phyloP scores from a whole-genome alignment of 345 rosid species.

The Excoecaria cochinchinensis region DNA sequence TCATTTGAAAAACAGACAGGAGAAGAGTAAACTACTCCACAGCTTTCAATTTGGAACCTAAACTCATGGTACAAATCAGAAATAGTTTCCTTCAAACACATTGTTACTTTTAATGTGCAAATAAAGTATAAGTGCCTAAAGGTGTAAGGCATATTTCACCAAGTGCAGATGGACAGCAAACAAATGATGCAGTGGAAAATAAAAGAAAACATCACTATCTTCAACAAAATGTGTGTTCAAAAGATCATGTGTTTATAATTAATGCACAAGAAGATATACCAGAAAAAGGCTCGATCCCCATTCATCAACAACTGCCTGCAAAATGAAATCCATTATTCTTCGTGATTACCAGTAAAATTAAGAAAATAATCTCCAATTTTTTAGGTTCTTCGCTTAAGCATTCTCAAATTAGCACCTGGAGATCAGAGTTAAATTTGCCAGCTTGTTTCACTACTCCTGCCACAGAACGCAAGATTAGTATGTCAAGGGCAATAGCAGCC shows the following conservation, averaged over 20 bases:
- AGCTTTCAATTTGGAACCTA: neutral
- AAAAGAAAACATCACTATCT: neutral
- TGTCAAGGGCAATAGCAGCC: constrained; percentile 90
- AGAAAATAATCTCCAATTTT: neutral
- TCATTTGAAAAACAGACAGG: neutral
- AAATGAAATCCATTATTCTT: constrained; percentile 26
- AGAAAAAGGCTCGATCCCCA: constrained; percentile 96
- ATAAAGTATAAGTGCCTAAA: neutral
- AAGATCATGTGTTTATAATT: neutral
- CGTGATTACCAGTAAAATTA: constrained; percentile 12
- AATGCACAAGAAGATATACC: constrained; percentile 44
- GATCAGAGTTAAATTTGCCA: constrained; percentile 80
- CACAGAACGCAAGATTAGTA: constrained; percentile 71
- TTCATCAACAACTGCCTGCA: constrained; percentile 91
- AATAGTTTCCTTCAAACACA: neutral
- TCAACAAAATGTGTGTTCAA: neutral
- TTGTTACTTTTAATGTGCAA: neutral
- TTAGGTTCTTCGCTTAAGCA: neutral
- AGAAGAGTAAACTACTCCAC: neutral
- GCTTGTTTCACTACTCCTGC: constrained; percentile 66
- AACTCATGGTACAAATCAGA: neutral
- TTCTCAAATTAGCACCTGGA: constrained; percentile 44
- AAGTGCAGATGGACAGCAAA: neutral
- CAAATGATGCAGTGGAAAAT: neutral
- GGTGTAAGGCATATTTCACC: neutral